These are phyloP conservation scores for Ilex paraguariensis DNA, from an alignment of 305 asterid genomes.

Conservation along the genomic window DNA sequence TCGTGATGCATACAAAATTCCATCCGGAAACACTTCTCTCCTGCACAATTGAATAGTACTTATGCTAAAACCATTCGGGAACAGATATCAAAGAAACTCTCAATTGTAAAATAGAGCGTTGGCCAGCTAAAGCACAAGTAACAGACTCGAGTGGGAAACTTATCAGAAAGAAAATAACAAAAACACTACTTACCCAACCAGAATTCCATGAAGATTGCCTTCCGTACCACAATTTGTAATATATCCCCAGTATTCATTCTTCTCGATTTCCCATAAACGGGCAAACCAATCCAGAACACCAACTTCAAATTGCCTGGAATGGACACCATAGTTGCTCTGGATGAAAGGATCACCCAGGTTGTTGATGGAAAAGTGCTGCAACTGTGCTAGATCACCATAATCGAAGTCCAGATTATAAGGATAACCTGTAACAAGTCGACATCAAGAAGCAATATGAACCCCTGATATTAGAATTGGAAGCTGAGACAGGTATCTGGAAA, in stretches of 20 bases:
- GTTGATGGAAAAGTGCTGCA: slow-evolving; percentile 20
- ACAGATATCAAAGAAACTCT: not conserved
- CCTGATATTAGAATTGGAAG: not conserved
- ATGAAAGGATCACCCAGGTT: slow-evolving; percentile 22
- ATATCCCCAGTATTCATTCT: slow-evolving; percentile 29
- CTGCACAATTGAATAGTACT: slow-evolving; percentile 1
- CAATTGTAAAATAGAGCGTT: not conserved
- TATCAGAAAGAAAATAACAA: no score
- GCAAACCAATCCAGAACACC: slow-evolving; percentile 13
- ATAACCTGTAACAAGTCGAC: slow-evolving; percentile 10
- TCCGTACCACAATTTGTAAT: slow-evolving; percentile 27
- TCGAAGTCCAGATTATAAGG: slow-evolving; percentile 17
- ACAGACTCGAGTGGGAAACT: not conserved
- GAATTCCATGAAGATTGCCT: slow-evolving; percentile 27
- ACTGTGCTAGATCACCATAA: slow-evolving; percentile 12
- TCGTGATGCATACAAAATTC: slow-evolving; percentile 11
- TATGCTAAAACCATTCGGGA: not conserved
- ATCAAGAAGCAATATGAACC: not conserved
- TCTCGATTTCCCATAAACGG: slow-evolving; percentile 18
- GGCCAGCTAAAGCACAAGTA: not conserved
- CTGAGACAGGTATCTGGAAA: not conserved
- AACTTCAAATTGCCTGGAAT: slow-evolving; percentile 17
- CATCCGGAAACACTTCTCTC: slow-evolving; percentile 15
- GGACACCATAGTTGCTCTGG: slow-evolving; percentile 19
- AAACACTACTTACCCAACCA: slow-evolving; percentile 17